Evolutionary conservation across 176 grass and related monocot species (phyloP).

Genomic region (Carex kokanica): DNA sequence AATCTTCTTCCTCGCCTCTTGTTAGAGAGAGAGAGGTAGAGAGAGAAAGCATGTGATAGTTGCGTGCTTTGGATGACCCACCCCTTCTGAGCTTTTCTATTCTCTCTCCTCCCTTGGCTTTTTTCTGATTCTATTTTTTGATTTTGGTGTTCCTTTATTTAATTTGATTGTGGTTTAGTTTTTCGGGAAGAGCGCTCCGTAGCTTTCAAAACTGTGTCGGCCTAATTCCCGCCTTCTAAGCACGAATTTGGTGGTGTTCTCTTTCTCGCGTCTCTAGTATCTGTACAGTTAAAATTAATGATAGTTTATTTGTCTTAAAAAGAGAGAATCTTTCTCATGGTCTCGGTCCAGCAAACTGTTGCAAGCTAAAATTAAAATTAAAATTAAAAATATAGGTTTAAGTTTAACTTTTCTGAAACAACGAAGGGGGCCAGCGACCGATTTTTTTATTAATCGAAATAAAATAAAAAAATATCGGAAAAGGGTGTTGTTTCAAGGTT

Average conservation of each 20-base stretch:
- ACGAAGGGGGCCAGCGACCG: no score
- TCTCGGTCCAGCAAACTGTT: not conserved
- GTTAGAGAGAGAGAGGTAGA: not conserved
- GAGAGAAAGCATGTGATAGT: conserved; percentile 36
- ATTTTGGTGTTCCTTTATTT: conserved; percentile 13
- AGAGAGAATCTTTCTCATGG: not conserved
- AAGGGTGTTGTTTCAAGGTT: no score
- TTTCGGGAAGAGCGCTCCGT: not conserved
- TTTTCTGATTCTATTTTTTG: conserved; percentile 26
- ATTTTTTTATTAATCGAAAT: no score
- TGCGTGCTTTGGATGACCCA: conserved; percentile 26
- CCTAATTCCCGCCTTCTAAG: conserved; percentile 25
- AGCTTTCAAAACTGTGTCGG: not conserved
- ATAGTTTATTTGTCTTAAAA: not conserved
- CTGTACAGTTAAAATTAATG: not conserved
- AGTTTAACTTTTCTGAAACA: not conserved
- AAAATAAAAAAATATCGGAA: no score
- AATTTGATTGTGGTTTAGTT: not conserved
- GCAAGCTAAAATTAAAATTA: not conserved
- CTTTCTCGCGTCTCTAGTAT: not conserved
- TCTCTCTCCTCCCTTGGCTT: not conserved
- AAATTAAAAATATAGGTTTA: not conserved
- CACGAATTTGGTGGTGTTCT: not conserved
- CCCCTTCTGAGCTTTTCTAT: conserved; percentile 26
- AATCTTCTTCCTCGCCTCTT: conserved; percentile 9